These are phyloP conservation scores for Capronia americana DNA, from an alignment of 2,329 filamentous ascomycete genomes.

Conservation along the genomic window DNA sequence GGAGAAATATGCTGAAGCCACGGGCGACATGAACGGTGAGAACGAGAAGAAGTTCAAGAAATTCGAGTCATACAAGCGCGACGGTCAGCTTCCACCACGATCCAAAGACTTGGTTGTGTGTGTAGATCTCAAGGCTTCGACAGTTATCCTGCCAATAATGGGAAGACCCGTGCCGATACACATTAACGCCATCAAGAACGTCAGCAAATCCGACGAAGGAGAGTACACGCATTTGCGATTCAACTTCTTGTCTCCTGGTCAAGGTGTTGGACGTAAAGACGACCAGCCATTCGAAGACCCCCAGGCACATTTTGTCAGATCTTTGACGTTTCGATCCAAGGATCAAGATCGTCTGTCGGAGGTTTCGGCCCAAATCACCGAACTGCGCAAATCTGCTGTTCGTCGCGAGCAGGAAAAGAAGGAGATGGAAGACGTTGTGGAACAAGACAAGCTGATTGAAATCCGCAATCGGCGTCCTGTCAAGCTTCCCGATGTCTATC, in stretches of 20 bases:
- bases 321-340: conserved; percentile 90
- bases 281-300: conserved; percentile 98
- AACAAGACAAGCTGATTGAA: conserved; percentile 96
- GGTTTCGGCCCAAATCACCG: conserved; percentile 90
- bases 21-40: conserved; percentile 82
- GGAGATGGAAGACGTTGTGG: conserved; percentile 98
- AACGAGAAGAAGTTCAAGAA: conserved; percentile 98
- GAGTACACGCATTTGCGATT: conserved; percentile 93
- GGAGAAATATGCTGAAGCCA: conserved; percentile 83
- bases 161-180: conserved; percentile 97
- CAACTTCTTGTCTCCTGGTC: conserved; percentile 95
- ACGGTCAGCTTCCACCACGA: conserved; percentile 85
- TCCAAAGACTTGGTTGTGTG: conserved; percentile 87
- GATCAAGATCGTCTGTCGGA: conserved; percentile 88
- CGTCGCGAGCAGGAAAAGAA: conserved; percentile 99
- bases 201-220: conserved; percentile 94
- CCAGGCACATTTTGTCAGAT: conserved; percentile 92
- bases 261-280: conserved; percentile 95
- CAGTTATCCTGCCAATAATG: conserved; percentile 94
- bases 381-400: conserved; percentile 90
- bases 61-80: conserved; percentile 98
- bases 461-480: conserved; percentile 91
- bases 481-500: conserved; percentile 91
- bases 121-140: conserved; percentile 87
- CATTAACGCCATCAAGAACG: conserved; percentile 98